These are phyloP conservation scores for Raffaelea arxii DNA, from an alignment of 2,329 filamentous ascomycete genomes.

Conservation along the genomic window DNA sequence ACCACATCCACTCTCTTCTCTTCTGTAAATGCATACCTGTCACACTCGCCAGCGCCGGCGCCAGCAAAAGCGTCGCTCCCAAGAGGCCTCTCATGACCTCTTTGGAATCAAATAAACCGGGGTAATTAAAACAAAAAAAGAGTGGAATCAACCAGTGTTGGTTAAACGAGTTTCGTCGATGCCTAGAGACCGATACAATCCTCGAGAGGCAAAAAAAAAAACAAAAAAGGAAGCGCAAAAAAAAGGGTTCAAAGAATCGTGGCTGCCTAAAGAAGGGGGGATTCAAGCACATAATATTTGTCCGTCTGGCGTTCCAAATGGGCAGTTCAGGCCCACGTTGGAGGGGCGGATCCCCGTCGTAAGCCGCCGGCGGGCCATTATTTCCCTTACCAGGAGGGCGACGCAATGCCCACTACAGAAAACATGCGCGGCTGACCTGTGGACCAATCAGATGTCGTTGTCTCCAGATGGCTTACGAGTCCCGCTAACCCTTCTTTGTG, in stretches of 20 bases:
- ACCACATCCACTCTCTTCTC: slow-evolving; percentile 6
- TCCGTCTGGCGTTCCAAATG: no score
- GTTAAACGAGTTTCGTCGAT: background rate
- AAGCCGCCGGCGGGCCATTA: no score
- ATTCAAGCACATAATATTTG: no score
- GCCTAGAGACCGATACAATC: background rate
- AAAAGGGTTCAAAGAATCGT: background rate
- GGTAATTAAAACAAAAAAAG: background rate
- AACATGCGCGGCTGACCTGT: background rate
- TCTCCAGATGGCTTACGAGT: slow-evolving; percentile 24
- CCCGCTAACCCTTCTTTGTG: slow-evolving; percentile 12
- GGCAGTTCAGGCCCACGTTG: background rate
- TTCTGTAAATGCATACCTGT: slow-evolving; percentile 8
- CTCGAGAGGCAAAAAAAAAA: background rate
- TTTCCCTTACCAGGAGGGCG: slow-evolving; percentile 1
- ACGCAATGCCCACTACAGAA: background rate
- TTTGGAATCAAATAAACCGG: background rate
- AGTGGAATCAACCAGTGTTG: background rate
- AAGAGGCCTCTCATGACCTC: slow-evolving; percentile 24
- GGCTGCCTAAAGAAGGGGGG: background rate
- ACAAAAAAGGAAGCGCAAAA: background rate
- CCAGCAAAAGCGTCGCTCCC: slow-evolving; percentile 24
- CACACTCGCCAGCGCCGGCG: slow-evolving; percentile 23
- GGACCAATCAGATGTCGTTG: slow-evolving; percentile 18
- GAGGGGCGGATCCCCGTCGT: no score